Base-by-base conservation (phyloP, 495 filamentous ascomycete genomes). In the Hypoxylon fuscum region DNA sequence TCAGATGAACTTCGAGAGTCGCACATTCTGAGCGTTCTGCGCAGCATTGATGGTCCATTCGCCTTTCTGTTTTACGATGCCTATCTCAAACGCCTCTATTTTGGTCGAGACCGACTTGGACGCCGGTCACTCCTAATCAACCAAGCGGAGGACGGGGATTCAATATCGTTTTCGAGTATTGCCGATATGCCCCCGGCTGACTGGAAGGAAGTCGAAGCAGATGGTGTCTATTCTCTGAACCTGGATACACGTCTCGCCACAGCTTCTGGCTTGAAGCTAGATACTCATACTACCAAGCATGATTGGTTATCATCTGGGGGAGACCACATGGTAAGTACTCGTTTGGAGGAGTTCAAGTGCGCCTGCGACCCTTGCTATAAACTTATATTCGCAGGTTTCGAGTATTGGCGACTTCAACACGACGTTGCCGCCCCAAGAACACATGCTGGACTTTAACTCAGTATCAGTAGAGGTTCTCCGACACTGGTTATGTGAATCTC, bases 21-120 rank as follows among this genome's bases (percentile, higher is more conserved):
- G 69, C 69, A 68, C 32, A 59, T 90, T 32, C 52, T 85, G 21
- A 72, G 77, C 25, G 82, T 83, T 2, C 71, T 95, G 47, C 79
- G 83, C 38, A 77, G 74, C 40, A 85, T 97, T 29, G 85, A 87
- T 45, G 95, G 95, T 7, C 93, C 96, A 8, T 98, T 91, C 74
- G 90, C 96, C 11, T 96, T 98, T 76, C 85, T 97, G 1, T 98
- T 89, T 74, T 92, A 88, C 70, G 90, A 98, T 75, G 79, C 79
- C 5, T 56, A 72, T 17, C 72, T 81, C 50, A 74, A 76, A 11
- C 80, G 77, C 21, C 41, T 98, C 5, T 94, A 85, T 77, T 97
- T 89, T 71, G 91, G 88, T 14, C 80, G 95, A 54, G 95, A 99
- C 73, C 88, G 88, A 54, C 80, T 98, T 14, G 95, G 95, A 20